Evolutionary conservation across 768 basidiomycete genomes (phyloP), one percentile per base, ranked within the genome.

Genomic region (Russula virescens): DNA sequence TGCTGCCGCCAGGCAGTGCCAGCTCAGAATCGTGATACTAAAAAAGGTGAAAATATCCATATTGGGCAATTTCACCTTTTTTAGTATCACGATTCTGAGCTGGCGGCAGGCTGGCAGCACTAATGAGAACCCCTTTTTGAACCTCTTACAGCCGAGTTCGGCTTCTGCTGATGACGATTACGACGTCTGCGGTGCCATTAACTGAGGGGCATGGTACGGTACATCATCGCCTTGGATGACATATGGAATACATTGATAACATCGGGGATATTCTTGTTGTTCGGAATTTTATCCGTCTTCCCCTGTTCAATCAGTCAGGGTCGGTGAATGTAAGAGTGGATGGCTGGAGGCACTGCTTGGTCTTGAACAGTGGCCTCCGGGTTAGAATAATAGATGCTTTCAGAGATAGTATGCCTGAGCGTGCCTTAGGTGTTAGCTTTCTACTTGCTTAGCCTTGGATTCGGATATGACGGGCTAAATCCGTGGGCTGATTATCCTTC

Each of bases 281-380:
- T 88, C 1, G 90, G 90, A 42, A 92, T 89, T 70, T 84, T 74
- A 66, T 89, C 87, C 5, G 83, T 81, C 65, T 79, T 83, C 19
- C 89, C 89, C 21, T 86, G 77, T 68, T 88, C 83, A 62, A 92
- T 88, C 62, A 92, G 75, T 88, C 82, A 57, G 92, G 74, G 71
- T 91, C 85, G 1, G 81, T 76, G 65, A 92, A 87, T 0, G 83
- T 83, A 61, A 91, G 74, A 28, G 78, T 73, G 61, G 57, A 18
- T 21, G 18, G 51, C 18, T 65, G 35, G 55, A 64, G 47, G 35
- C 56, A 26, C 40, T 10, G 23, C 26, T 35, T 10, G 14, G 49
- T 45, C 18, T 40, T 56, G 48, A n/a, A 4, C 18, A 19, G 53
- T 10, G 14, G 14, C 49, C 19, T 46, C 55, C 28, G 31, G 42